Conservation (phyloP, 2,329 filamentous ascomycete genomes). For the Sphaerostilbella broomeana region DNA sequence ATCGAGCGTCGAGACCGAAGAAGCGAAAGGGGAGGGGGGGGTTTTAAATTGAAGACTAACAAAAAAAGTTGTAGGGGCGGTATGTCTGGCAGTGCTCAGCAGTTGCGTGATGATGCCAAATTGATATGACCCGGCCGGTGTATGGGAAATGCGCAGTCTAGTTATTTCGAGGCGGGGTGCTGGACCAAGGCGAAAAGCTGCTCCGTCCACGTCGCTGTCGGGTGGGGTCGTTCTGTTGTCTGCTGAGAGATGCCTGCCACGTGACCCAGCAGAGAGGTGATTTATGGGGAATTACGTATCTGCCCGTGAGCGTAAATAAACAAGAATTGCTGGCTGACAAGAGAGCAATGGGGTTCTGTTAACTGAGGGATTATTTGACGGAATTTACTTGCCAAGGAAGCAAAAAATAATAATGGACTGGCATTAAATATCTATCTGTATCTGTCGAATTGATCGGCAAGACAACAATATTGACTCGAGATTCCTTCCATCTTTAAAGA, state of each 20-base stretch:
- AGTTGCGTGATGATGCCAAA: slow-evolving; percentile 9
- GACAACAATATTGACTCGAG: slow-evolving; percentile 2
- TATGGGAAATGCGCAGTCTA: slow-evolving; percentile 11
- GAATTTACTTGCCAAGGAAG: too few species aligned
- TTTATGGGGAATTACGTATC: slow-evolving; percentile 12
- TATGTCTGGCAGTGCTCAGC: not conserved
- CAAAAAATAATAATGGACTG: too few species aligned
- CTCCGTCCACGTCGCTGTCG: slow-evolving; percentile 1
- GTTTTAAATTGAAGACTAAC: not conserved
- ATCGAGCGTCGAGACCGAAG: not conserved
- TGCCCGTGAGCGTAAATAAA: too few species aligned
- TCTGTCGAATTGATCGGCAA: not conserved
- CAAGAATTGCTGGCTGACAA: too few species aligned
- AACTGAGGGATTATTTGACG: too few species aligned
- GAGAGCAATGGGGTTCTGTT: too few species aligned
- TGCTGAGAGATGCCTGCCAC: slow-evolving; percentile 2
- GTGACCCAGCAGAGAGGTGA: slow-evolving; percentile 2
- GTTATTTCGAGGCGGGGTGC: not conserved
- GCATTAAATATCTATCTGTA: too few species aligned
- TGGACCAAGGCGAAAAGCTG: slow-evolving; percentile 1
- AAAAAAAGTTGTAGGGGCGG: not conserved
- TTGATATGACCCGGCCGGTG: slow-evolving; percentile 8
- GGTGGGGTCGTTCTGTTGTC: slow-evolving; percentile 1
- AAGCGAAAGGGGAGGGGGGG: not conserved
- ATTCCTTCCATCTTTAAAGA: not conserved